Percentiles rank a stretch among this genome's conserved stretches.
Conservation (phyloP, 1,284 basidiomycete genomes). For the Cryptococcus amylolentus region DNA sequence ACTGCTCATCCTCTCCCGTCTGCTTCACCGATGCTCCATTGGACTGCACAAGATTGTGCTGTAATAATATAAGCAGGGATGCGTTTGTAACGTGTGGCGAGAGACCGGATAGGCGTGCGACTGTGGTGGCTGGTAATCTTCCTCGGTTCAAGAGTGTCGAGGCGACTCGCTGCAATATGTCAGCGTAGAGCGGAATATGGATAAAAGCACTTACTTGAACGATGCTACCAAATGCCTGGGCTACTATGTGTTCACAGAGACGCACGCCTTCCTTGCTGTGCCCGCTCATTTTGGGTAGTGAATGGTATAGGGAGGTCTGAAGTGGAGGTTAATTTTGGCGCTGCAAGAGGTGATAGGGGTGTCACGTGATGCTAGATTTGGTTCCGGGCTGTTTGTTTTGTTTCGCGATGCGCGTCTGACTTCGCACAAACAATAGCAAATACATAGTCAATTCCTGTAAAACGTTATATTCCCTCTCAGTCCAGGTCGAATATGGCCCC, state of each 20-base stretch:
- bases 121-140: slow-evolving; percentile 63
- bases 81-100: slow-evolving; percentile 60
- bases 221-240: slow-evolving; percentile 45
- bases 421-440: not conserved
- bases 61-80: slow-evolving; percentile 75
- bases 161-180: slow-evolving; percentile 62
- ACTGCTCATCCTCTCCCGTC: slow-evolving; percentile 66
- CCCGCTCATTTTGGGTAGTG: slow-evolving; percentile 14
- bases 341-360: not conserved
- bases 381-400: slow-evolving; percentile 11
- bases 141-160: slow-evolving; percentile 80
- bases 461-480: not conserved
- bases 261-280: slow-evolving; percentile 51
- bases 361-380: slow-evolving; percentile 3
- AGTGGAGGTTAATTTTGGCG: not conserved
- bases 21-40: slow-evolving; percentile 54
- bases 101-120: slow-evolving; percentile 62
- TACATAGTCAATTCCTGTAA: not conserved
- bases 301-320: not conserved
- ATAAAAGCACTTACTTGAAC: slow-evolving; percentile 37
- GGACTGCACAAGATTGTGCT: slow-evolving; percentile 89
- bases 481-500: slow-evolving; percentile 19
- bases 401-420: not conserved
- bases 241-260: slow-evolving; percentile 48
- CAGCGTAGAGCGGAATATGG: not conserved